Percentiles rank a stretch among this genome's conserved stretches.
Evolutionary conservation across 768 basidiomycete species (phyloP).

Genomic region (Hydnomerulius pinastri): DNA sequence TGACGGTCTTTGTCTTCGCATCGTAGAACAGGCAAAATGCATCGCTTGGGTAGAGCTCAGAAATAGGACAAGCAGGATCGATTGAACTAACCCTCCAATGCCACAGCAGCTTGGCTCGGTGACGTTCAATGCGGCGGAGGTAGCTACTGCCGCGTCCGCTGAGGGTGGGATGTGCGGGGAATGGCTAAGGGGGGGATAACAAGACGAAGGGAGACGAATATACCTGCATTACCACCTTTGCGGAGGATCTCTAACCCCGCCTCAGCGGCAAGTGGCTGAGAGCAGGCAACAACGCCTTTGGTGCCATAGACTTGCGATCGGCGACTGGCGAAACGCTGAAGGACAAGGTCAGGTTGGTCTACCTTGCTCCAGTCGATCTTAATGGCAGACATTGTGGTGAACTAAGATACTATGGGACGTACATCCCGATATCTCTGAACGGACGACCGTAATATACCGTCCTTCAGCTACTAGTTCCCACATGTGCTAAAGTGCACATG

Average conservation of each 20-base stretch:
- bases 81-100: slow-evolving; percentile 74
- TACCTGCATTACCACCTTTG: slow-evolving; percentile 95
- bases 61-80: background rate
- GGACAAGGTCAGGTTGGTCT: slow-evolving; percentile 61
- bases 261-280: slow-evolving; percentile 89
- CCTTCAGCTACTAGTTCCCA: background rate
- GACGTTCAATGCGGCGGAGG: slow-evolving; percentile 88
- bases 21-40: slow-evolving; percentile 94
- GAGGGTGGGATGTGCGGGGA: background rate
- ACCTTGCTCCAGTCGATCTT: slow-evolving; percentile 61
- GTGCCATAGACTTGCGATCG: slow-evolving; percentile 85
- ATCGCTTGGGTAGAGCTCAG: slow-evolving; percentile 50
- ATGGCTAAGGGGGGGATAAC: background rate
- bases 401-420: background rate
- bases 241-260: slow-evolving; percentile 91
- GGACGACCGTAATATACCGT: slow-evolving; percentile 10
- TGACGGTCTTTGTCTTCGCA: slow-evolving; percentile 77
- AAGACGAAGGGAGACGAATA: slow-evolving; percentile 14
- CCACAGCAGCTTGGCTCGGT: slow-evolving; percentile 88
- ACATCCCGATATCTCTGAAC: no score
- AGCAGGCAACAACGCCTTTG: slow-evolving; percentile 85
- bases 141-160: slow-evolving; percentile 96
- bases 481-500: background rate
- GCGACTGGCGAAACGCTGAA: slow-evolving; percentile 78
- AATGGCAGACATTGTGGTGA: slow-evolving; percentile 26